Evolutionary conservation across 2,329 filamentous ascomycete species (phyloP), one percentile per base, ranked within the genome.

Genomic region (Lasiodiplodia sp.): DNA sequence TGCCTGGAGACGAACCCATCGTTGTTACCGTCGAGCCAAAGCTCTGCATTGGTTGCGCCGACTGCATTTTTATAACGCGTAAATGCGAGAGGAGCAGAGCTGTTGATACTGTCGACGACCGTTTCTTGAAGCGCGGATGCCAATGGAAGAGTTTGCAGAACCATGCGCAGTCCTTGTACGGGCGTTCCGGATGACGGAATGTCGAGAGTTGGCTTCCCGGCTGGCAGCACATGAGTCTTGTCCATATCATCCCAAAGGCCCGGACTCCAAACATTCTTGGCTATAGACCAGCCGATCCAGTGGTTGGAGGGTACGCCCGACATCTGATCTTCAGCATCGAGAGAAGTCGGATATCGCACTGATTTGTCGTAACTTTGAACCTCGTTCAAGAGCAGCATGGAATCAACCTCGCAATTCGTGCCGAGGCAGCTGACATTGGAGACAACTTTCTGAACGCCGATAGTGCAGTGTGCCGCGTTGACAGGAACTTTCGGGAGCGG

Each of bases 331-430:
- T 4, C 6, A 4, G 8, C 37, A 7, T n/a, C 3, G 5, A 18
- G 1, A 14, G 23, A 31, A 18, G 12, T 4, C 2, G 23, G 52
- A 7, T 37, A 55, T 3, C 3, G 7, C 1, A n/a, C 52, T 10
- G 52, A 5, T 1, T 0, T 21, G 28, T n/a, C 16, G 2, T 5
- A 4, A 10, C 28, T 25, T 28, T 18, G 34, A 14, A 60, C 37
- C 7, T 44, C 21, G 38, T 60, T 60, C 21, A 60, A 23, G 21
- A 60, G 34, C 21, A 16, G 21, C 56, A 60, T 60, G 7, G 56
- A 38, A 12, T 38, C 44, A 2, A 60, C 56, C 21, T 60, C 37
- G 38, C 56, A 60, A 25, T 1, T 3, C 10, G 4, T 6, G 4
- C 37, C 21, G 6, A 18, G 11, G 56, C 56, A 60, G 23, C 38